Conservation (phyloP, 306 rosid species). For the Amphicarpaea edgeworthii region DNA sequence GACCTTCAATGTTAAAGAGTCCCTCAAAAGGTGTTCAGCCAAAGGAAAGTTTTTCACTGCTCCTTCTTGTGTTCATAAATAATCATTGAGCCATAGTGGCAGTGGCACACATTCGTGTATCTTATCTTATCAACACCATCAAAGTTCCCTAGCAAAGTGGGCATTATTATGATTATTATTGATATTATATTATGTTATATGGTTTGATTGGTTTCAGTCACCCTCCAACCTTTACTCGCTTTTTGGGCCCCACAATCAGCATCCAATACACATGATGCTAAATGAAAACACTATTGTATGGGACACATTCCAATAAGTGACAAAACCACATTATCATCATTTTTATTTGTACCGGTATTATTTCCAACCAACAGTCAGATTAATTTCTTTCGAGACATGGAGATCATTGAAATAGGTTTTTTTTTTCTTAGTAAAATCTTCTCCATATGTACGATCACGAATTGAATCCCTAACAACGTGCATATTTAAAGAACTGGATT, state of each 20-base stretch:
- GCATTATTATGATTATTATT: not conserved
- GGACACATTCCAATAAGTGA: conserved; percentile 46
- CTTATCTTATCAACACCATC: conserved; percentile 41
- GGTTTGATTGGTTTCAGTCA: conserved; percentile 18
- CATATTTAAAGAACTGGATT: too few relatives aligned
- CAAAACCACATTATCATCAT: conserved; percentile 39
- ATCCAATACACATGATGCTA: conserved; percentile 36
- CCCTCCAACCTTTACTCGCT: not conserved
- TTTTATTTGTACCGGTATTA: too few relatives aligned
- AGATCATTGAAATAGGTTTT: too few relatives aligned
- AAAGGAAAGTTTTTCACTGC: conserved; percentile 31
- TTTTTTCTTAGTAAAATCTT: too few relatives aligned
- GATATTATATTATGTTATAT: not conserved
- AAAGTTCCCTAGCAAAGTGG: conserved; percentile 47
- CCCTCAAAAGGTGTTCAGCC: conserved; percentile 36
- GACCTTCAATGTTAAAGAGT: conserved; percentile 35
- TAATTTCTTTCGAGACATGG: too few relatives aligned
- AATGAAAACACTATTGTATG: conserved; percentile 15
- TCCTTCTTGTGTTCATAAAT: not conserved
- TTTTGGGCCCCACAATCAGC: not conserved
- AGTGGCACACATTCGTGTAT: conserved; percentile 44
- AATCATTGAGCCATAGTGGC: conserved; percentile 23
- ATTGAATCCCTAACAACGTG: too few relatives aligned
- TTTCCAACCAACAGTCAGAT: too few relatives aligned
- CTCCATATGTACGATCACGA: too few relatives aligned